A percentile compares a stretch with the other conserved stretches of the same genome.
Evolutionary conservation across 345 rosid species (phyloP).

Genomic region (Eucalyptus polyanthemos): DNA sequence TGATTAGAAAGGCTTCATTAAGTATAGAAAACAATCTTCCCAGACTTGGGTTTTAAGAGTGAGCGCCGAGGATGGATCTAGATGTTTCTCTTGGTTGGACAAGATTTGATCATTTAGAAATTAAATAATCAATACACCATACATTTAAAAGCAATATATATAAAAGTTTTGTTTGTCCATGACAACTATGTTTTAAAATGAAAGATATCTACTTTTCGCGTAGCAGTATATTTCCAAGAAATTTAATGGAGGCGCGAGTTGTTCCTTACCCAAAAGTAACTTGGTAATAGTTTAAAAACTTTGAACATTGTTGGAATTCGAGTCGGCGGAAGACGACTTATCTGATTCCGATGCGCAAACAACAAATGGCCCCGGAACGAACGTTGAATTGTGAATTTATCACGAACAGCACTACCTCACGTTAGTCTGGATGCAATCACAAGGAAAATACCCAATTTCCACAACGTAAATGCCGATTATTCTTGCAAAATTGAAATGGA

Average conservation of each 20-base stretch:
- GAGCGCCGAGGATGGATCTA: neutral
- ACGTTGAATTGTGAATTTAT: too few species aligned
- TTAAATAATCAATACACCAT: rapidly evolving
- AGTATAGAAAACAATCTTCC: neutral
- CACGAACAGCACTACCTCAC: too few species aligned
- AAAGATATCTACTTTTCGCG: neutral
- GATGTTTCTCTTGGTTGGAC: neutral
- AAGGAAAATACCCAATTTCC: too few species aligned
- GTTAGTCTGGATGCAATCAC: too few species aligned
- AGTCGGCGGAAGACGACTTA: too few species aligned
- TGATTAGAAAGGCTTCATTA: neutral
- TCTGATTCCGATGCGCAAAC: too few species aligned
- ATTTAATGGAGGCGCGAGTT: neutral
- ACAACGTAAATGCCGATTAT: too few species aligned
- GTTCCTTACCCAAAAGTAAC: neutral
- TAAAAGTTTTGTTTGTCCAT: neutral
- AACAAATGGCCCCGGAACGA: too few species aligned
- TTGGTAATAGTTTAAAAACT: neutral
- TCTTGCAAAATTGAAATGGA: too few species aligned
- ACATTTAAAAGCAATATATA: neutral
- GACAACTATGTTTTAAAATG: neutral
- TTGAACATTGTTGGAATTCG: too few species aligned
- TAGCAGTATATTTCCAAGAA: neutral
- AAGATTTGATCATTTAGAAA: neutral
- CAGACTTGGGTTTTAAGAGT: neutral